Evolutionary conservation across 164 flowering plant genomes (phyloP), one percentile per base, ranked within the genome.

Genomic region (Dillenia turbinata): DNA sequence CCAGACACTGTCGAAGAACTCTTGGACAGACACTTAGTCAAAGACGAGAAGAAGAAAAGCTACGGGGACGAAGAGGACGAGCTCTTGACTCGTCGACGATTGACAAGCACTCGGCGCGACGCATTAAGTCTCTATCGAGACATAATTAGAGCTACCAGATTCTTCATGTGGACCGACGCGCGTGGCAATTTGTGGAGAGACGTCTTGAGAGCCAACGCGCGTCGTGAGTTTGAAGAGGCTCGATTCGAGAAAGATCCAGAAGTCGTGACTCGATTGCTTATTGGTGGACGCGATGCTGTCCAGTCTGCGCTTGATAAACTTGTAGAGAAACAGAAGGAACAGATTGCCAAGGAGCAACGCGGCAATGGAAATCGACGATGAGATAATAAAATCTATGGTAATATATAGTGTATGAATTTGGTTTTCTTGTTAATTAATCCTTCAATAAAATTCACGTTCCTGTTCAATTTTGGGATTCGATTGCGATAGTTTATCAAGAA

Each of bases 1-100:
- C 96, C 92, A 7, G 96, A 89, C 77, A 85, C 96, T n/a, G 60
- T 89, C 6, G 90, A 89, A 16, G 92, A 89, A 69, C 78, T 89
- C 0, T 26, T 89, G 9, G 96, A 89, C 22, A 60, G 96, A 43
- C 90, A 87, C 73, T 16, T 85, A 24, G 86, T 65, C 48, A 85
- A 87, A 73, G 69, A 79, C 51, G 77, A 78, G 60, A 71, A 69
- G 51, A 43, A 77, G 60, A 71, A 69, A 52, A 43, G 65, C 19
- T 44, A 51, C 19, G 64, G 71, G 53, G 77, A 64, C 19, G 85
- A 83, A 5, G 89, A 87, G 49, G 79, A 71, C 22, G 86, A 81
- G 66, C 44, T 83, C 33, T 24, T 55, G 11, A 69, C 67, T 47
- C 80, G 83, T 15, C 87, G 79, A 64, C 74, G 78, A 12, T 84